Base-by-base conservation (phyloP, 1,139 yeast genomes). In the Taphrina flavorubra region DNA sequence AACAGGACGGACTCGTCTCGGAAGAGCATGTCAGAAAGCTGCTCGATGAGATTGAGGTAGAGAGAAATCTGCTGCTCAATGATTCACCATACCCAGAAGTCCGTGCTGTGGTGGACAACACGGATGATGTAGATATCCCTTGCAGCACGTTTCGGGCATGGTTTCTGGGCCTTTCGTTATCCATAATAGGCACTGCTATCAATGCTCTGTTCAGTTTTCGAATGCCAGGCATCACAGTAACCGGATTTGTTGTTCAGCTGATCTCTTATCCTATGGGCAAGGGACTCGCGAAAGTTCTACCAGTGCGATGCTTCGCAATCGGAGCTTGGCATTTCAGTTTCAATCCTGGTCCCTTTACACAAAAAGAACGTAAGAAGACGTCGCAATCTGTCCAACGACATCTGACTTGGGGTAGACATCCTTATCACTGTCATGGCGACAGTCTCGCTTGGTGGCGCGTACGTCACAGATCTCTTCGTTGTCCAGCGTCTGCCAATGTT, bases 61-160 rank as follows among this genome's bases (percentile, higher is more conserved):
- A 49, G n/a, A 49, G 53, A 20, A 25, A 49, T 20, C 36, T 49
- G 31, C 36, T 49, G n/a, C 53, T 49, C 34, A 49, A 49, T n/a
- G 53, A 49, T 7, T 49, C 53, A 20, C 61, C 61, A 16, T 57
- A 57, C 13, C 49, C 47, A 39, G 90, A 87, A 75, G 90, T 87
- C 53, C 82, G 90, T 74, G 89, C 89, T 6, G 83, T 89, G 5
- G 89, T 87, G 51, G 88, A 89, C 1, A 82, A 86, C 51, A 78
- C 81, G 39, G 90, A 87, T 75, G 87, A 86, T 75, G 80, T 82
- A 1, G 71, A 79, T 0, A 73, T 85, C 39, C 87, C 86, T 0
- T 89, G 86, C 74, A 85, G 84, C 73, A 87, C 90, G 34, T 74
- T 86, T 64, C 81, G 91, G 76, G 84, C 84, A 7, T 87, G 86